Evolutionary conservation across 371 early-diverging fungal genomes (phyloP), one percentile per base, ranked within the genome.

Genomic region (Rhizopus delemar): DNA sequence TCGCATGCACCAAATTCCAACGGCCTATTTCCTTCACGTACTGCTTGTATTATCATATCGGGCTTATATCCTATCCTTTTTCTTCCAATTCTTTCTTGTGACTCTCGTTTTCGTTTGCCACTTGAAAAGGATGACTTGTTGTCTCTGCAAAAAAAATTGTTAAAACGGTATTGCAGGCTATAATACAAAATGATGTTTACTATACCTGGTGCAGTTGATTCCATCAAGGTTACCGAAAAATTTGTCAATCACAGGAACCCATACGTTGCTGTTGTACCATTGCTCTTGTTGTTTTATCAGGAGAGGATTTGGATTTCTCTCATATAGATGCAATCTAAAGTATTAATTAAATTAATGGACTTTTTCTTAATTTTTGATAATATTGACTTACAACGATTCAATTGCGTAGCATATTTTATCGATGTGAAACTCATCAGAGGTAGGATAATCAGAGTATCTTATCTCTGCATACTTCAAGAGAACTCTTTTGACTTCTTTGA

Each of bases 321-420:
- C 35, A 48, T 51, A 33, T 29, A 32, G 6, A 33, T 50, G 45
- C 15, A 45, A n/a, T 16, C 45, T 45, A 45, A 45, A n/a, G 15
- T 45, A 45, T 45, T 45, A 2, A 16, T 45, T n/a, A 1, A 38
- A 45, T n/a, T 45, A 45, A 45, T 11, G 16, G 45, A 45, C 16
- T 45, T 45, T 3, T n/a, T 45, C 16, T 45, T n/a, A 3, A 45
- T 45, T 38, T 38, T 45, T 16, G 45, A 45, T 45, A 45, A 9
- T 49, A 31, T 49, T 31, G 32, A 29, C 32, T n/a, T 31, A 55
- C 46, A 55, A 32, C 3, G 46, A 31, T 45, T 55, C 55, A n/a
- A 55, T 22, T 29, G 55, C 45, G n/a, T 55, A 15, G 33, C 55
- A 55, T 34, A 55, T 41, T 33, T 45, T 41, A 45, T 55, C 55